These are phyloP conservation scores for Plenodomus biglobosus DNA, from an alignment of 2,329 filamentous ascomycete species.

Conservation along the genomic window DNA sequence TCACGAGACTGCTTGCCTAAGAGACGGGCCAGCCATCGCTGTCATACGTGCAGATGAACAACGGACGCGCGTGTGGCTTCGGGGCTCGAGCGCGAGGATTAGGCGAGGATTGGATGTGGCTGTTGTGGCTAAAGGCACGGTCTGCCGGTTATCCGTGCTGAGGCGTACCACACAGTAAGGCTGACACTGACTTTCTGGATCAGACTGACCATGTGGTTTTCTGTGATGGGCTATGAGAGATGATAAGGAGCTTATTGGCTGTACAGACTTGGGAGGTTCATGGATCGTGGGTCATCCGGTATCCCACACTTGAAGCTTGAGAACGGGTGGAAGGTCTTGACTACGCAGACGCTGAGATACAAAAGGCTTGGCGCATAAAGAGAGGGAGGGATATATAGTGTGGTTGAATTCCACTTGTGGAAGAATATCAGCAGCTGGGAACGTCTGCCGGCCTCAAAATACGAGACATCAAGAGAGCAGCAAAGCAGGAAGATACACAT, in stretches of 20 bases:
- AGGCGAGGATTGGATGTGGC: conserved; percentile 29
- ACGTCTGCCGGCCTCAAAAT: not conserved
- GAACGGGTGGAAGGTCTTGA: conserved; percentile 15
- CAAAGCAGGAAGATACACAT: conserved; percentile 1
- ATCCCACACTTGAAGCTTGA: conserved; percentile 19
- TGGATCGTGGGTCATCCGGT: conserved; percentile 1
- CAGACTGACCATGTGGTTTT: conserved; percentile 20
- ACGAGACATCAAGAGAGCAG: conserved; percentile 2
- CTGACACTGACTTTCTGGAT: conserved; percentile 16
- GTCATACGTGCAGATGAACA: conserved; percentile 22
- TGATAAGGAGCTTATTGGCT: conserved; percentile 11
- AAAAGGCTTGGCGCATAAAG: conserved; percentile 10
- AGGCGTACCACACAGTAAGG: conserved; percentile 31
- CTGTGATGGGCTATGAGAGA: not conserved
- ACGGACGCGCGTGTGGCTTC: not conserved
- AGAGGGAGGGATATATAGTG: conserved; percentile 14
- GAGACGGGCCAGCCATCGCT: conserved; percentile 5
- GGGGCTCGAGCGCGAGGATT: not conserved
- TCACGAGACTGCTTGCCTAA: conserved; percentile 20
- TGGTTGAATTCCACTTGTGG: not conserved
- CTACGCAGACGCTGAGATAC: conserved; percentile 3
- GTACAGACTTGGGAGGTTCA: not conserved
- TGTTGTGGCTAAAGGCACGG: conserved; percentile 31
- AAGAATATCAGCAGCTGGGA: not conserved
- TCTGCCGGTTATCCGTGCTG: conserved; percentile 16